These are phyloP conservation scores for Malassezia sympodialis DNA, from an alignment of 1,284 basidiomycete genomes.

Conservation along the genomic window DNA sequence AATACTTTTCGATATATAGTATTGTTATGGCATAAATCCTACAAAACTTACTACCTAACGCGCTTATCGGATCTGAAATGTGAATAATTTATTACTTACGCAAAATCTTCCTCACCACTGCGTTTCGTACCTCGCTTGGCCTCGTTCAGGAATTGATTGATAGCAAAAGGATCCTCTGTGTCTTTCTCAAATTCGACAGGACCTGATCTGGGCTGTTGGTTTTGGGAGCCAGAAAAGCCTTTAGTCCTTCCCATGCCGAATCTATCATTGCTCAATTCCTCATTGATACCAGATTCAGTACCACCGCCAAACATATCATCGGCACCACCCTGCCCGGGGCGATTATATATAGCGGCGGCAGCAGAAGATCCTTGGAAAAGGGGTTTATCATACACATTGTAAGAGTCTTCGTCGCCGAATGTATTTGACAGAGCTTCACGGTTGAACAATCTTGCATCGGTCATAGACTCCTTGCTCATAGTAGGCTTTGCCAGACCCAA, in stretches of 20 bases:
- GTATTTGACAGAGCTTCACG: constrained; percentile 68
- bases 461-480: constrained; percentile 73
- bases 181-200: constrained; percentile 99
- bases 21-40: neutral
- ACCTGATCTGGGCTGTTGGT: constrained; percentile 60
- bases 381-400: constrained; percentile 87
- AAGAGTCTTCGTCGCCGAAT: constrained; percentile 85
- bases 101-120: constrained; percentile 1
- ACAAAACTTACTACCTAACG: neutral
- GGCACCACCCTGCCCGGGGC: constrained; percentile 55
- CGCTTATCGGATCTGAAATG: constrained; percentile 1
- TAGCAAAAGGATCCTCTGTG: constrained; percentile 85
- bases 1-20: neutral
- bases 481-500: constrained; percentile 94
- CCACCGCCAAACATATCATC: constrained; percentile 62
- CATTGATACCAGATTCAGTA: constrained; percentile 81
- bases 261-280: constrained; percentile 81
- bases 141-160: constrained; percentile 92
- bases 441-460: constrained; percentile 94
- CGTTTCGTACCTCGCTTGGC: constrained; percentile 82
- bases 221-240: constrained; percentile 77
- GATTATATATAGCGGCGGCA: constrained; percentile 93
- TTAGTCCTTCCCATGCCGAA: constrained; percentile 71
- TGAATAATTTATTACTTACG: neutral
- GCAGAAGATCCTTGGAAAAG: constrained; percentile 91